Conservation (phyloP, 169 alveolate species). For the Plasmodium reichenowi region DNA sequence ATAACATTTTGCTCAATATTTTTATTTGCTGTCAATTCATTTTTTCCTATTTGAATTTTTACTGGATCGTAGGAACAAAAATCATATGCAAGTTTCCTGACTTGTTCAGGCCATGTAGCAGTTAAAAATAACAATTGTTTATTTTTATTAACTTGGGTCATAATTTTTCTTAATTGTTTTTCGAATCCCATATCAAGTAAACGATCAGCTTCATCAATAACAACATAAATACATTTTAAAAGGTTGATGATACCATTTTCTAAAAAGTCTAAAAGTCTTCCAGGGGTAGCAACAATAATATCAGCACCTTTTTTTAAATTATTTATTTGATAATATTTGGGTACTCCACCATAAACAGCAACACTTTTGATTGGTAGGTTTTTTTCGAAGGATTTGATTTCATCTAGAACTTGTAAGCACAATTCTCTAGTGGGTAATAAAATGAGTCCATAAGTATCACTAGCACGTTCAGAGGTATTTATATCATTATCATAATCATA, state of each 20-base stretch:
- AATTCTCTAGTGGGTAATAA: slow-evolving; percentile 92
- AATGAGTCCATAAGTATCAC: slow-evolving; percentile 81
- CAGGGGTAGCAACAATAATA: slow-evolving; percentile 97
- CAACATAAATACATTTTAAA: slow-evolving; percentile 92
- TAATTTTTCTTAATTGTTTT: slow-evolving; percentile 90
- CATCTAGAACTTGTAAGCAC: slow-evolving; percentile 89
- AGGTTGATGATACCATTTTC: slow-evolving; percentile 89
- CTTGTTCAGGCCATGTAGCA: slow-evolving; percentile 96
- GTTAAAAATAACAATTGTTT: slow-evolving; percentile 93
- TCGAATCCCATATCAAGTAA: slow-evolving; percentile 98
- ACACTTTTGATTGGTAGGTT: slow-evolving; percentile 82
- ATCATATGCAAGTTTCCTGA: slow-evolving; percentile 90
- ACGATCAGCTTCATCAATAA: slow-evolving; percentile 98
- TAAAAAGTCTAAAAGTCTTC: slow-evolving; percentile 94
- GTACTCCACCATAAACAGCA: slow-evolving; percentile 91
- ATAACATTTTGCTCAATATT: slow-evolving; percentile 87
- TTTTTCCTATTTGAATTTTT: slow-evolving; percentile 92
- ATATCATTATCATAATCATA: slow-evolving; percentile 72
- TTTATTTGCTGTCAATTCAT: slow-evolving; percentile 89
- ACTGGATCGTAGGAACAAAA: slow-evolving; percentile 91
- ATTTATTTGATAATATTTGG: slow-evolving; percentile 80
- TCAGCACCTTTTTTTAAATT: slow-evolving; percentile 93
- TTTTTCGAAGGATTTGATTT: slow-evolving; percentile 82
- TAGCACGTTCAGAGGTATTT: slow-evolving; percentile 76
- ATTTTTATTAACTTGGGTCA: slow-evolving; percentile 94